A percentile compares a stretch with the other conserved stretches of the same genome.
phyloP scores from a whole-genome alignment of 495 filamentous ascomycete genomes.

The Chaetomium cochliodes region DNA sequence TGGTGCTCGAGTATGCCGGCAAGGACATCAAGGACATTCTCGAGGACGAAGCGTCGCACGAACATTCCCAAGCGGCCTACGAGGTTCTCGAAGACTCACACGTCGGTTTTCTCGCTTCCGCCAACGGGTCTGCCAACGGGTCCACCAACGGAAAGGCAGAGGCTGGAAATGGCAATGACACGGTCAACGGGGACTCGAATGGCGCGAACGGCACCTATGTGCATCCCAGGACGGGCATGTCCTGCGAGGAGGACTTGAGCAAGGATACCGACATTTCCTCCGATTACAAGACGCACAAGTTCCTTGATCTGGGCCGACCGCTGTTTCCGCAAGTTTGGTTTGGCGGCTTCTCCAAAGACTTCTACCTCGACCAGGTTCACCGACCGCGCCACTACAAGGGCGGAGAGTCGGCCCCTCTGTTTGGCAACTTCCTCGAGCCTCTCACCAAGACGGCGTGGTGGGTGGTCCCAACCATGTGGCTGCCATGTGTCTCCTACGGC shows the following conservation, averaged over 20 bases:
- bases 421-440: slow-evolving; percentile 97
- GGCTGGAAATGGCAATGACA: slow-evolving; percentile 30
- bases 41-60: slow-evolving; percentile 78
- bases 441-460: slow-evolving; percentile 93
- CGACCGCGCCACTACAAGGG: slow-evolving; percentile 92
- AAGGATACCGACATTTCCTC: slow-evolving; percentile 71
- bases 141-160: slow-evolving; percentile 26
- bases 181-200: slow-evolving; percentile 29
- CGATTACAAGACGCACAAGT: slow-evolving; percentile 87
- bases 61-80: slow-evolving; percentile 85
- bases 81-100: slow-evolving; percentile 78
- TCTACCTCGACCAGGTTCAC: slow-evolving; percentile 96
- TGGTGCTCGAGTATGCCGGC: slow-evolving; percentile 86
- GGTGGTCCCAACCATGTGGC: slow-evolving; percentile 79
- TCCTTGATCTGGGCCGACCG: slow-evolving; percentile 84
- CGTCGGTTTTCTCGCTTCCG: slow-evolving; percentile 70
- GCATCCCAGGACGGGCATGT: slow-evolving; percentile 79
- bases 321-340: slow-evolving; percentile 86
- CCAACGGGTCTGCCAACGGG: slow-evolving; percentile 25
- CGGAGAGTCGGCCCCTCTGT: slow-evolving; percentile 86
- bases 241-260: slow-evolving; percentile 77
- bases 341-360: slow-evolving; percentile 84
- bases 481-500: slow-evolving; percentile 77
- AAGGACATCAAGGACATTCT: slow-evolving; percentile 83
- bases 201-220: slow-evolving; percentile 45